These are phyloP conservation scores for Curvularia verruculosa DNA, from an alignment of 2,329 filamentous ascomycete genomes.

Conservation along the genomic window DNA sequence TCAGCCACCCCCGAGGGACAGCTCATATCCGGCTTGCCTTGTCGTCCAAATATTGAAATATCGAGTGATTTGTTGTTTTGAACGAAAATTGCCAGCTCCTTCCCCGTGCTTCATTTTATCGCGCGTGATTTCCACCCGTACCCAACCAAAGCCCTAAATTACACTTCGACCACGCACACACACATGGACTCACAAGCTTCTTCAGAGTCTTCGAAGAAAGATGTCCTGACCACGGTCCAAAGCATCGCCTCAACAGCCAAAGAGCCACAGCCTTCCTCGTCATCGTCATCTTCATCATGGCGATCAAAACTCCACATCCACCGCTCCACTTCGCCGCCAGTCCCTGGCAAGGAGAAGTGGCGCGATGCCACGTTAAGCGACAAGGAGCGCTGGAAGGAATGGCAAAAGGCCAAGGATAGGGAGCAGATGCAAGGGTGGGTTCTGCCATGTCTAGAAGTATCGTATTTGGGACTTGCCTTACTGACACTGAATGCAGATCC, in stretches of 20 bases:
- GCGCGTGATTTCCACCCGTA: not conserved
- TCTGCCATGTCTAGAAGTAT: not conserved
- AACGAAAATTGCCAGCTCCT: not conserved
- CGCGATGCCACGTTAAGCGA: constrained; percentile 30
- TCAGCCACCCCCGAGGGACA: not conserved
- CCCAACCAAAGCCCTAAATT: not conserved
- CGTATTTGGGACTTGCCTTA: not conserved
- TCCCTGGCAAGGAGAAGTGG: constrained; percentile 30
- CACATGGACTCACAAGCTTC: not conserved
- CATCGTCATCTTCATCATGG: constrained; percentile 10
- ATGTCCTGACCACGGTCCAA: not conserved
- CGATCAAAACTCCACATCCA: constrained; percentile 16
- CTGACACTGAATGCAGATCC: constrained; percentile 11
- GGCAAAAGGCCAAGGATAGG: constrained; percentile 34
- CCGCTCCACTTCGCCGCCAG: not conserved
- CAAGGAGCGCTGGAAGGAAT: constrained; percentile 36
- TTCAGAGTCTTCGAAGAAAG: not conserved
- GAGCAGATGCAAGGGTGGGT: constrained; percentile 21
- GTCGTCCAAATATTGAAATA: not conserved
- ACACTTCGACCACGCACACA: not conserved
- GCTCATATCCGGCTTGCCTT: not conserved
- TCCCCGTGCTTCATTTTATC: not conserved
- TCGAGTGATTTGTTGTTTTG: not conserved
- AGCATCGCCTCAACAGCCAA: not conserved
- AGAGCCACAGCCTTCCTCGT: not conserved